Conservation (phyloP, 2,329 filamentous ascomycete species). For the Penicillium vulpinum region DNA sequence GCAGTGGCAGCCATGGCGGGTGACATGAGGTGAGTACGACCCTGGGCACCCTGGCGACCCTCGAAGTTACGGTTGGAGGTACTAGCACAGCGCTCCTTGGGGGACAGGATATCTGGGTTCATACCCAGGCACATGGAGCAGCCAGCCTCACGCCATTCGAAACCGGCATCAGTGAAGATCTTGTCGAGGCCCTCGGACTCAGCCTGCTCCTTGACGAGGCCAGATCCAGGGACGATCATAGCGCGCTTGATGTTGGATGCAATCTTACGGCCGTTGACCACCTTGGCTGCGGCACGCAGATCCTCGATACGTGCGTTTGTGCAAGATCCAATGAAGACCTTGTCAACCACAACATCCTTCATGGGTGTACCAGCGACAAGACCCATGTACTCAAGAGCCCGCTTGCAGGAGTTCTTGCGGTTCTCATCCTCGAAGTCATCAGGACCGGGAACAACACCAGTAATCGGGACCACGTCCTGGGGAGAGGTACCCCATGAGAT, state of each 20-base stretch:
- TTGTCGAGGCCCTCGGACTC: constrained; percentile 90
- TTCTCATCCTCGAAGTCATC: constrained; percentile 77
- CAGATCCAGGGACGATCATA: constrained; percentile 95
- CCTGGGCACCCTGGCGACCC: constrained; percentile 87
- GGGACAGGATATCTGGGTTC: constrained; percentile 96
- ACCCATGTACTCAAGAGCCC: constrained; percentile 96
- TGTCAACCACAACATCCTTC: constrained; percentile 89
- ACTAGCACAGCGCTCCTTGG: constrained; percentile 88
- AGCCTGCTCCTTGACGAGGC: constrained; percentile 87
- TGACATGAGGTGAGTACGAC: constrained; percentile 93
- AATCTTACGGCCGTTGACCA: constrained; percentile 84
- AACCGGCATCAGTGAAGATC: constrained; percentile 87
- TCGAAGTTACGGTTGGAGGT: constrained; percentile 98
- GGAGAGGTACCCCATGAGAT: constrained; percentile 97
- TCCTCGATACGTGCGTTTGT: constrained; percentile 98
- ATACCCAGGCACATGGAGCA: constrained; percentile 99
- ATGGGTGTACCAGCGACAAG: constrained; percentile 81
- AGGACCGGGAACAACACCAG: constrained; percentile 82
- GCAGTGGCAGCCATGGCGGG: constrained; percentile 94
- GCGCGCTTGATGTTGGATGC: constrained; percentile 88
- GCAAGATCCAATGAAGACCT: constrained; percentile 97
- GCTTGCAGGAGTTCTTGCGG: constrained; percentile 76
- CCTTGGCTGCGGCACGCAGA: constrained; percentile 78
- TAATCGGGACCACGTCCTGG: constrained; percentile 94
- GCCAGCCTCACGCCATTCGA: constrained; percentile 96